phyloP scores from a whole-genome alignment of 164 flowering plant species.

The Macadamia tetraphylla region DNA sequence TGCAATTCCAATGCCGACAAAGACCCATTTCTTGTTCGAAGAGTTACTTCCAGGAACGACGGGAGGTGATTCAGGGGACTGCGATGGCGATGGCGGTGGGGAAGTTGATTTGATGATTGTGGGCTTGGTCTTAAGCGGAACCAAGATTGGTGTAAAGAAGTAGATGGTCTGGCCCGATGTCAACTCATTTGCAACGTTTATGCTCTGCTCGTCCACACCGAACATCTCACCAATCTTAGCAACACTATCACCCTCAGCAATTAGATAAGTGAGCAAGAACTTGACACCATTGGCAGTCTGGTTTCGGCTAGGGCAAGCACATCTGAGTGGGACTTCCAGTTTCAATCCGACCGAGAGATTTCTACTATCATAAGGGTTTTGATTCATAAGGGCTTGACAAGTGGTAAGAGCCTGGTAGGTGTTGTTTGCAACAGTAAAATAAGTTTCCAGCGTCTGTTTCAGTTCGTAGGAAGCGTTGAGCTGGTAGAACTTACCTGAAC shows the following conservation, averaged over 20 bases:
- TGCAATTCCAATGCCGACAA: conserved; percentile 52
- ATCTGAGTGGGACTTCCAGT: conserved; percentile 47
- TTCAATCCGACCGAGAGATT: conserved; percentile 18
- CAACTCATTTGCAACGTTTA: conserved; percentile 47
- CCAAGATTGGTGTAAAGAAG: conserved; percentile 43
- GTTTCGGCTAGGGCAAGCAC: conserved; percentile 57
- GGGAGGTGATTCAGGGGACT: conserved; percentile 13
- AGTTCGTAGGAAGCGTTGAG: conserved; percentile 38
- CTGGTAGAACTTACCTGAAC: conserved; percentile 44
- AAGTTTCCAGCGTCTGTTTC: conserved; percentile 24
- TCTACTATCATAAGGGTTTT: conserved; percentile 26
- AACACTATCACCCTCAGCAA: conserved; percentile 26
- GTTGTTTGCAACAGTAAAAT: conserved; percentile 44
- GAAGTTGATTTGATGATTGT: background rate
- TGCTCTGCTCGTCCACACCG: conserved; percentile 23
- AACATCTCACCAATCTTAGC: conserved; percentile 31
- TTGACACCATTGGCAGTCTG: conserved; percentile 40
- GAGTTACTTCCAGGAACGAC: conserved; percentile 8
- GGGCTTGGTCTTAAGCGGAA: conserved; percentile 43
- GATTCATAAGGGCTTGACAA: conserved; percentile 53
- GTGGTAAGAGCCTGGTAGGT: conserved; percentile 69
- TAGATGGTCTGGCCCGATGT: conserved; percentile 9
- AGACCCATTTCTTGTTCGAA: conserved; percentile 39
- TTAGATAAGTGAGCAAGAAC: conserved; percentile 41
- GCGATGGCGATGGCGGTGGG: conserved; percentile 14